phyloP scores from a whole-genome alignment of 331 rosid genomes.

The Malus hybrid region DNA sequence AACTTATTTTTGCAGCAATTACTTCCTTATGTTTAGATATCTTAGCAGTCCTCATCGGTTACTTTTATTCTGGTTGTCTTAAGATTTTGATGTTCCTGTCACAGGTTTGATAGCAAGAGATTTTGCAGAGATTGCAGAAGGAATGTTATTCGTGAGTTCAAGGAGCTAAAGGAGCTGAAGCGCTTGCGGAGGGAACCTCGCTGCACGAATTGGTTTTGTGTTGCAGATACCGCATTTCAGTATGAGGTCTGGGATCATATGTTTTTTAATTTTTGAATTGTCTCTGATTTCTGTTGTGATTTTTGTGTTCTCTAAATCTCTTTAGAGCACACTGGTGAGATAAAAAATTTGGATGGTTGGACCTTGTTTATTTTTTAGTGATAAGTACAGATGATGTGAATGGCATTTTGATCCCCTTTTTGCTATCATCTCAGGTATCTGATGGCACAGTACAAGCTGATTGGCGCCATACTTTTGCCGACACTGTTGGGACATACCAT shows the following conservation, averaged over 20 bases:
- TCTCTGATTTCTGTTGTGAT: slow-evolving; percentile 4
- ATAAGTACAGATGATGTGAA: slow-evolving; percentile 5
- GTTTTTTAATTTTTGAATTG: slow-evolving; percentile 12
- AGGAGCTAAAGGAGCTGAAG: slow-evolving; percentile 94
- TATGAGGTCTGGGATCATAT: slow-evolving; percentile 69
- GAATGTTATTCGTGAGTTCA: slow-evolving; percentile 94
- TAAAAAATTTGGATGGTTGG: slow-evolving; percentile 1
- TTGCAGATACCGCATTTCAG: slow-evolving; percentile 87
- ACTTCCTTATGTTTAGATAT: slow-evolving; percentile 5
- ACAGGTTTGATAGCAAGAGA: slow-evolving; percentile 99
- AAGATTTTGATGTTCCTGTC: slow-evolving; percentile 25
- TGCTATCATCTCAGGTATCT: slow-evolving; percentile 53
- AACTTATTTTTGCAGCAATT: slow-evolving; percentile 3
- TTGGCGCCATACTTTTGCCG: slow-evolving; percentile 83
- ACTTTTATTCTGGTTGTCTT: slow-evolving; percentile 17
- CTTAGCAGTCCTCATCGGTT: neutral
- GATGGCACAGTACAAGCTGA: slow-evolving; percentile 78
- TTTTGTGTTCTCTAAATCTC: neutral
- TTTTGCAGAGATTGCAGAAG: slow-evolving; percentile 99
- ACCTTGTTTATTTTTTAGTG: neutral
- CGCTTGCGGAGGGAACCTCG: slow-evolving; percentile 90
- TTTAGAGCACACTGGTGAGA: slow-evolving; percentile 2
- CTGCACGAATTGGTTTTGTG: slow-evolving; percentile 97
- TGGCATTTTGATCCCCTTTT: slow-evolving; percentile 12
- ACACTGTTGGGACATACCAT: slow-evolving; percentile 70